Evolutionary conservation across 202 grass and related monocot species (phyloP).

Genomic region (Musa balbisiana): DNA sequence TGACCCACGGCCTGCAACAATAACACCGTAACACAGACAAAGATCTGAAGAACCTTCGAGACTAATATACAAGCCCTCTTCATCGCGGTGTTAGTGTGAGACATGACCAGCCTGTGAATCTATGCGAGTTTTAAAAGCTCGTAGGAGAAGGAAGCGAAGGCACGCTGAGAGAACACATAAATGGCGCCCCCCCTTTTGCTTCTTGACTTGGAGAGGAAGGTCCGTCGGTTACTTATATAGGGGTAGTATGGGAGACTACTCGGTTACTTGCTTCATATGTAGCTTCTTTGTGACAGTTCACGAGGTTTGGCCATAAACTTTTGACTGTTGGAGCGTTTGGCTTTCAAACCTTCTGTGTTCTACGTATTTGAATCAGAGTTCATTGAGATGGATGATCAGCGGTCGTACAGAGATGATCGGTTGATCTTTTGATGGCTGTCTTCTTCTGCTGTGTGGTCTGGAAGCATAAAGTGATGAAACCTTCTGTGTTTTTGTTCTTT

Average conservation of each 20-base stretch:
- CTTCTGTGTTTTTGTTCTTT: too few species aligned
- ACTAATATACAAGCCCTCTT: background rate
- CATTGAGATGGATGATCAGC: background rate
- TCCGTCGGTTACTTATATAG: too few species aligned
- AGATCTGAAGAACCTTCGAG: background rate
- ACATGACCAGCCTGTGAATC: background rate
- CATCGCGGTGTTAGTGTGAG: slow-evolving; percentile 8
- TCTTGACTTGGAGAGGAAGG: too few species aligned
- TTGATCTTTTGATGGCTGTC: too few species aligned
- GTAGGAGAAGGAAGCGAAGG: too few species aligned
- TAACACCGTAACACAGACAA: slow-evolving; percentile 20
- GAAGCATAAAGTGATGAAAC: too few species aligned
- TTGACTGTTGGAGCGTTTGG: background rate
- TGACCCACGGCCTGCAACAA: slow-evolving; percentile 6
- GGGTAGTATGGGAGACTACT: too few species aligned
- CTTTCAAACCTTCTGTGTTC: background rate
- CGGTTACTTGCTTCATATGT: background rate
- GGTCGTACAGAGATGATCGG: background rate
- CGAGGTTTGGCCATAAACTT: background rate
- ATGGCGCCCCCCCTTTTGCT: too few species aligned
- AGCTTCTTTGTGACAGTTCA: background rate
- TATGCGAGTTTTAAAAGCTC: too few species aligned
- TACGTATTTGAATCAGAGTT: background rate
- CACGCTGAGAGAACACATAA: too few species aligned
- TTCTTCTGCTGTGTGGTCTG: too few species aligned